Conservation (phyloP, 192 early-diverging fungal species). For the Linnemannia hyalina region DNA sequence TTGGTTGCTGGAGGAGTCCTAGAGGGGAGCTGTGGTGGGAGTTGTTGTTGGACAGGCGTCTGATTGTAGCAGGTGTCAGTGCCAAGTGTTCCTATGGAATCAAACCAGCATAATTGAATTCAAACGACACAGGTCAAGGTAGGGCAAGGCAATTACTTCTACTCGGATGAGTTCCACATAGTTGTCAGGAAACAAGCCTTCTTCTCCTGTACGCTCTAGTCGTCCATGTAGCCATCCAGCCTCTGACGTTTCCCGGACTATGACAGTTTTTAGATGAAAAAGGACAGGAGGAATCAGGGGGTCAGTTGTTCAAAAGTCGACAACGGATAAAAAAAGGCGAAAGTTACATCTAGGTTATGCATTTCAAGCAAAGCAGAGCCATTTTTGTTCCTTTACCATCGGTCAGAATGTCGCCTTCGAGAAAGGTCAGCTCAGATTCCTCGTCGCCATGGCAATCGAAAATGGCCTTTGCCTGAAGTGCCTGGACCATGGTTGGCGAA, state of each 20-base stretch:
- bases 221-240: slow-evolving; percentile 70
- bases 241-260: slow-evolving; percentile 62
- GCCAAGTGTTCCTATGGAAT: background rate
- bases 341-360: background rate
- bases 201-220: slow-evolving; percentile 54
- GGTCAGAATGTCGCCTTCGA: slow-evolving; percentile 63
- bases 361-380: background rate
- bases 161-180: slow-evolving; percentile 62
- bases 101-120: background rate
- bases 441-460: slow-evolving; percentile 73
- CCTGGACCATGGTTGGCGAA: slow-evolving; percentile 16
- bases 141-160: slow-evolving; percentile 14
- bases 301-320: background rate
- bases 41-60: background rate
- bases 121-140: background rate
- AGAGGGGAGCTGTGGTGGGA: background rate
- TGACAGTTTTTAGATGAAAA: background rate
- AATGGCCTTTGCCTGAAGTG: slow-evolving; percentile 62
- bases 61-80: background rate
- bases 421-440: slow-evolving; percentile 68
- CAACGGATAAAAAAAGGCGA: background rate
- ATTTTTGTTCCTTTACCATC: slow-evolving; percentile 51
- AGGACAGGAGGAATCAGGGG: background rate
- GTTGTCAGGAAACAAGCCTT: slow-evolving; percentile 73
- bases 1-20: background rate